These are phyloP conservation scores for Aphanomyces cochlioides DNA, from an alignment of 352 stramenopile species.

Conservation along the genomic window DNA sequence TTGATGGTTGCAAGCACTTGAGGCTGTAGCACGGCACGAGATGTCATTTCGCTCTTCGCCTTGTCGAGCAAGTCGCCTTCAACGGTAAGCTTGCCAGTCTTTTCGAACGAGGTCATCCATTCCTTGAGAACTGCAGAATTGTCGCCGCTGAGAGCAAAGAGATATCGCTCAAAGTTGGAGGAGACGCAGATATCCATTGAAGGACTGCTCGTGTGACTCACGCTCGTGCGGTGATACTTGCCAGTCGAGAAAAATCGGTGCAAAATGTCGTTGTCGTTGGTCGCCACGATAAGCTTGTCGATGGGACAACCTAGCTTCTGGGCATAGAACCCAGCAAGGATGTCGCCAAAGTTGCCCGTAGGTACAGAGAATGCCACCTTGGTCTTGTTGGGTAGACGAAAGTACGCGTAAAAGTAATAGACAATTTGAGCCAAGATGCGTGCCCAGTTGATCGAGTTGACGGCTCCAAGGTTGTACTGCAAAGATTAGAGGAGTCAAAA, in stretches of 20 bases:
- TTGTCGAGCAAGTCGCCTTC: conserved; percentile 84
- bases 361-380: conserved; percentile 95
- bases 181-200: conserved; percentile 99
- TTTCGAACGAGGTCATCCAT: conserved; percentile 96
- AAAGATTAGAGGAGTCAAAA: background rate
- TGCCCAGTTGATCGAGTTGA: conserved; percentile 99
- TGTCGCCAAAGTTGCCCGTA: conserved; percentile 99
- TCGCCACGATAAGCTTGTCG: conserved; percentile 96
- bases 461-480: conserved; percentile 91
- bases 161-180: conserved; percentile 99
- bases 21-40: conserved; percentile 70
- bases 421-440: conserved; percentile 98
- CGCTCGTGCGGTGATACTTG: conserved; percentile 92
- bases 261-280: conserved; percentile 99
- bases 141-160: conserved; percentile 95
- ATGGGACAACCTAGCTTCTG: conserved; percentile 92
- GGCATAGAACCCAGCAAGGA: conserved; percentile 98
- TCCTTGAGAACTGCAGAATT: conserved; percentile 82
- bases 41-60: conserved; percentile 92
- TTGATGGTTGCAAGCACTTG: conserved; percentile 92
- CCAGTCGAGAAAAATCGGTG: conserved; percentile 97
- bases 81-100: conserved; percentile 92
- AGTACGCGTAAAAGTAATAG: conserved; percentile 99
- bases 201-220: conserved; percentile 93
- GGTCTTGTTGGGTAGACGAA: conserved; percentile 71